phyloP scores from a whole-genome alignment of 306 rosid species.

The Quercus berberidifolia region DNA sequence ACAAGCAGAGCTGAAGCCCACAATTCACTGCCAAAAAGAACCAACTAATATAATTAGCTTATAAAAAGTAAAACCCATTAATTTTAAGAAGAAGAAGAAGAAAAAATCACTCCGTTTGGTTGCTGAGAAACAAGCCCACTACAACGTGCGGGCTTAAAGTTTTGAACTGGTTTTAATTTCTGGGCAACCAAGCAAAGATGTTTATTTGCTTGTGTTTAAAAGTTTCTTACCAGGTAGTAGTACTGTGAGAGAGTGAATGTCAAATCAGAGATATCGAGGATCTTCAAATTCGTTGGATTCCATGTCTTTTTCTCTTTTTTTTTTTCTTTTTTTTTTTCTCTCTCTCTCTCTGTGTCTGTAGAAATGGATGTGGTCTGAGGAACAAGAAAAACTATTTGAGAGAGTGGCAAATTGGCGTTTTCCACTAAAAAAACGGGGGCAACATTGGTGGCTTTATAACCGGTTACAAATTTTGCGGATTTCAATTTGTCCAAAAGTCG shows the following conservation, averaged over 20 bases:
- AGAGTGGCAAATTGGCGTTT: neutral
- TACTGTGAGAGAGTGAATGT: neutral
- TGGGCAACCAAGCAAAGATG: constrained; percentile 28
- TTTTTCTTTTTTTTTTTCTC: too few species aligned
- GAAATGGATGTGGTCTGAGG: neutral
- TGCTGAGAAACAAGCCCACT: neutral
- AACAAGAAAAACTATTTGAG: neutral
- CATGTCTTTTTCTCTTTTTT: constrained; percentile 30
- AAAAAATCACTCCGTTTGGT: neutral
- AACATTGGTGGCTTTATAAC: constrained; percentile 10
- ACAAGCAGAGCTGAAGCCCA: neutral
- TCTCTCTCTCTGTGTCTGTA: neutral
- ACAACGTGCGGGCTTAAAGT: neutral
- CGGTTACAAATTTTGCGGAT: neutral
- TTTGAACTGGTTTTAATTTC: constrained; percentile 16
- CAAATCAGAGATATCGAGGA: neutral
- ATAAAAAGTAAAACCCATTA: neutral
- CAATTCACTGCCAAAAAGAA: neutral
- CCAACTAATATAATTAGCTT: neutral
- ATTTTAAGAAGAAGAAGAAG: too few species aligned
- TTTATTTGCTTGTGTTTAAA: too few species aligned
- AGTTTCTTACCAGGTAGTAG: neutral
- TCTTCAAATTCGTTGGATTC: constrained; percentile 49
- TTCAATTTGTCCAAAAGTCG: too few species aligned
- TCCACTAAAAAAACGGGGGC: neutral